phyloP scores from a whole-genome alignment of 1,284 basidiomycete species.

The Ceratobasidium sp. region DNA sequence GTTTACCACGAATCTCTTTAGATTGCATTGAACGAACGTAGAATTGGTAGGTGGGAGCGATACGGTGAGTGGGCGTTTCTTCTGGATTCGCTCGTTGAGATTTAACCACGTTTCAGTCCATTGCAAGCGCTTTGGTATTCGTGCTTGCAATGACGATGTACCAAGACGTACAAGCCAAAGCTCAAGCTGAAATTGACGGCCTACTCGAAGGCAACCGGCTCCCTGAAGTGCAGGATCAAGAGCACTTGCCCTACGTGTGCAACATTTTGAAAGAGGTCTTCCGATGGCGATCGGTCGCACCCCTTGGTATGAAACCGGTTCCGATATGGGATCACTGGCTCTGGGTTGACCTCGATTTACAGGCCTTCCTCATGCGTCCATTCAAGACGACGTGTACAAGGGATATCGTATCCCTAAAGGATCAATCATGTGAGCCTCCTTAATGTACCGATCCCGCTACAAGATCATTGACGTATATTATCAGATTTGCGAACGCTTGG shows the following conservation, averaged over 20 bases:
- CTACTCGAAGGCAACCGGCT: constrained; percentile 48
- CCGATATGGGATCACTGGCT: neutral
- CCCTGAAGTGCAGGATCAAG: constrained; percentile 34
- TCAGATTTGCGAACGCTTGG: neutral
- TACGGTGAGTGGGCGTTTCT: constrained; percentile 7
- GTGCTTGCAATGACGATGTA: constrained; percentile 46
- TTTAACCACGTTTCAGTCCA: neutral
- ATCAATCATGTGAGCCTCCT: constrained; percentile 45
- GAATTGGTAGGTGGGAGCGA: constrained; percentile 28
- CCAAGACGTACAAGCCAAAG: constrained; percentile 49
- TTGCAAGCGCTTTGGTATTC: constrained; percentile 27
- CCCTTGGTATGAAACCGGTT: constrained; percentile 1
- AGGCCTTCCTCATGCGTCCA: constrained; percentile 43
- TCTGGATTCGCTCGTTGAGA: neutral
- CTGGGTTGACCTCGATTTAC: neutral
- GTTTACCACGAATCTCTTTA: neutral
- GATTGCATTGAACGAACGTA: no score
- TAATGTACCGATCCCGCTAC: neutral
- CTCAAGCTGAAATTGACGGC: constrained; percentile 52
- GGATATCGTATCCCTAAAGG: constrained; percentile 49
- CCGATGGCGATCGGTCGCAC: neutral
- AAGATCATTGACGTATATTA: neutral
- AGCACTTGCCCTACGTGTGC: constrained; percentile 9
- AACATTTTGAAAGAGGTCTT: constrained; percentile 14
- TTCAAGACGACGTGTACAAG: constrained; percentile 47